Conservation (phyloP, 1,284 basidiomycete genomes). For the Ceratobasidium sp. region DNA sequence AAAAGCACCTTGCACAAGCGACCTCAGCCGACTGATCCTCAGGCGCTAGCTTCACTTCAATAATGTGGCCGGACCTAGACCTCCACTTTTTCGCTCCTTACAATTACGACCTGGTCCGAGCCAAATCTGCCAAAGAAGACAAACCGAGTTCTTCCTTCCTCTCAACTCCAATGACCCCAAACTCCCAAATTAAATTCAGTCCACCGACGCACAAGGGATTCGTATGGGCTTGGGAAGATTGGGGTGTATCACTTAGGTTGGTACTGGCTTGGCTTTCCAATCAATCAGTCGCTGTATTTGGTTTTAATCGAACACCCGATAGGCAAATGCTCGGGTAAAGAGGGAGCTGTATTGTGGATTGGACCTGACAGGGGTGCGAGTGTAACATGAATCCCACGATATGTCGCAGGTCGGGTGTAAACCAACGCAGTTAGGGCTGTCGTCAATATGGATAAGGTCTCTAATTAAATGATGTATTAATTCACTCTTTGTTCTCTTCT, state of each 20-base stretch:
- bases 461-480: background rate
- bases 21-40: background rate
- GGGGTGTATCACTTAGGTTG: slow-evolving; percentile 26
- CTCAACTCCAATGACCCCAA: background rate
- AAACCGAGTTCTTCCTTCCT: background rate
- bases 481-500: background rate
- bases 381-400: background rate
- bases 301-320: background rate
- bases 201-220: background rate
- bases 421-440: background rate
- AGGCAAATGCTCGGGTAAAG: slow-evolving; percentile 20
- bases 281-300: background rate
- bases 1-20: background rate
- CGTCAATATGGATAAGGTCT: background rate
- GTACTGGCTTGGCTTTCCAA: background rate
- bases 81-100: slow-evolving; percentile 4
- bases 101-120: background rate
- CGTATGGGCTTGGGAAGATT: slow-evolving; percentile 30
- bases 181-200: background rate
- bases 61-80: background rate
- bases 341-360: background rate
- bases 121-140: background rate
- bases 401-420: background rate
- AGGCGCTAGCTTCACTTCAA: background rate
- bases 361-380: background rate